phyloP scores from a whole-genome alignment of 495 filamentous ascomycete species.

The Hyaloscypha variabilis region DNA sequence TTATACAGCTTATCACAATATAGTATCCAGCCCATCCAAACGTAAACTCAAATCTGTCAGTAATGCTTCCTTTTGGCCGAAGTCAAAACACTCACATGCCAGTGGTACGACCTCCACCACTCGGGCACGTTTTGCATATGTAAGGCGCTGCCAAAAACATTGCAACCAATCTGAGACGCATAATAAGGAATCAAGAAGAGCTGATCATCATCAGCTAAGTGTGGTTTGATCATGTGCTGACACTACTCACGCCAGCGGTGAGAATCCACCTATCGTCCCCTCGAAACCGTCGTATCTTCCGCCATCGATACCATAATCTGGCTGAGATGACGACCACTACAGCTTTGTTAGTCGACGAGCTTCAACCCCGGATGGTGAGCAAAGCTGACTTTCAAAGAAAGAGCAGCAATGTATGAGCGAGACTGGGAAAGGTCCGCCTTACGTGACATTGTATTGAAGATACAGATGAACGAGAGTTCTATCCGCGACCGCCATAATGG shows the following conservation, averaged over 20 bases:
- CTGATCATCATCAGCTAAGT: slow-evolving; percentile 1
- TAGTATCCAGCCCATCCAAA: slow-evolving; percentile 27
- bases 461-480: slow-evolving; percentile 23
- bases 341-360: background rate
- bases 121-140: slow-evolving; percentile 18
- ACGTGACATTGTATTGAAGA: slow-evolving; percentile 26
- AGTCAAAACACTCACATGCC: slow-evolving; percentile 20
- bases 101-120: slow-evolving; percentile 14
- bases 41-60: background rate
- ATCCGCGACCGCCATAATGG: slow-evolving; percentile 8
- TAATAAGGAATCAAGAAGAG: slow-evolving; percentile 20
- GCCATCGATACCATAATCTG: slow-evolving; percentile 25
- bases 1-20: slow-evolving; percentile 19
- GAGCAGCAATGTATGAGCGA: too few species aligned
- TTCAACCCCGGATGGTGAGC: background rate
- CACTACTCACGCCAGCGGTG: slow-evolving; percentile 16
- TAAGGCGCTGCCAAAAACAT: slow-evolving; percentile 23
- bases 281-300: slow-evolving; percentile 19
- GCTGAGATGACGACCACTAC: slow-evolving; percentile 21
- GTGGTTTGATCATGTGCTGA: background rate
- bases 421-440: background rate
- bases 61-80: background rate
- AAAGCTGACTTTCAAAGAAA: too few species aligned
- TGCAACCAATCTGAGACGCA: slow-evolving; percentile 21
- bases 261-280: slow-evolving; percentile 27